A percentile compares a stretch with the other conserved stretches of the same genome.
These are phyloP conservation scores for Botrytis cinerea DNA, from an alignment of 2,329 filamentous ascomycete genomes.

Conservation along the genomic window DNA sequence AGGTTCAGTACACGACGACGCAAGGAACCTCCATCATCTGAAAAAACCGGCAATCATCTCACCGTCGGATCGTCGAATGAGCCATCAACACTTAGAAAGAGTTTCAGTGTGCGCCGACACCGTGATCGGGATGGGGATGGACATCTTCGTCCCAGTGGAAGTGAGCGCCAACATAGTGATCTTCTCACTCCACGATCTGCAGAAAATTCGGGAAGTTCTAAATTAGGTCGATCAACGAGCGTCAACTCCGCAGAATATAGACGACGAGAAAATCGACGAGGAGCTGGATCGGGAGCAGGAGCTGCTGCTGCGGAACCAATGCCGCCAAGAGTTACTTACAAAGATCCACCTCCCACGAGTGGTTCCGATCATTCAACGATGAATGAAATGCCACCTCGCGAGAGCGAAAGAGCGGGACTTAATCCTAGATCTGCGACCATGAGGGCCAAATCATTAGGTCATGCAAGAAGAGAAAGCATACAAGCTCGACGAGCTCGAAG, in stretches of 20 bases:
- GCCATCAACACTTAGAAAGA: constrained; percentile 70
- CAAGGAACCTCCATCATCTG: constrained; percentile 57
- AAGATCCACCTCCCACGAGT: constrained; percentile 72
- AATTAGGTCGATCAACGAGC: constrained; percentile 83
- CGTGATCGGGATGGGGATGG: constrained; percentile 52
- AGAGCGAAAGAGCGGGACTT: constrained; percentile 46
- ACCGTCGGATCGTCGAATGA: constrained; percentile 80
- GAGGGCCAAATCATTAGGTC: constrained; percentile 84
- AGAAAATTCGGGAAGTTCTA: constrained; percentile 60
- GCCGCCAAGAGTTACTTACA: constrained; percentile 51
- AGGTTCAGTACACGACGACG: constrained; percentile 87
- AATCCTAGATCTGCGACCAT: constrained; percentile 63
- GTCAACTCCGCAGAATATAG: constrained; percentile 86
- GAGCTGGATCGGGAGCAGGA: constrained; percentile 55
- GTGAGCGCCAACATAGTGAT: constrained; percentile 73
- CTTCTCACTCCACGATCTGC: constrained; percentile 65
- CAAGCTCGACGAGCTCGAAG: constrained; percentile 77
- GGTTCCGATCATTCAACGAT: constrained; percentile 72
- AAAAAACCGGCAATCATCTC: constrained; percentile 62
- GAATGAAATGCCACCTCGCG: constrained; percentile 52
- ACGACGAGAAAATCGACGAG: constrained; percentile 59
- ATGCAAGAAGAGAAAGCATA: constrained; percentile 87
- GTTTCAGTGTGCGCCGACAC: constrained; percentile 77
- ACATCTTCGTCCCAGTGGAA: constrained; percentile 57
- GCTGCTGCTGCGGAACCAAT: constrained; percentile 52